Evolutionary conservation across 306 rosid species (phyloP), one percentile per base, ranked within the genome.

Genomic region (Sechiopsis laciniata): DNA sequence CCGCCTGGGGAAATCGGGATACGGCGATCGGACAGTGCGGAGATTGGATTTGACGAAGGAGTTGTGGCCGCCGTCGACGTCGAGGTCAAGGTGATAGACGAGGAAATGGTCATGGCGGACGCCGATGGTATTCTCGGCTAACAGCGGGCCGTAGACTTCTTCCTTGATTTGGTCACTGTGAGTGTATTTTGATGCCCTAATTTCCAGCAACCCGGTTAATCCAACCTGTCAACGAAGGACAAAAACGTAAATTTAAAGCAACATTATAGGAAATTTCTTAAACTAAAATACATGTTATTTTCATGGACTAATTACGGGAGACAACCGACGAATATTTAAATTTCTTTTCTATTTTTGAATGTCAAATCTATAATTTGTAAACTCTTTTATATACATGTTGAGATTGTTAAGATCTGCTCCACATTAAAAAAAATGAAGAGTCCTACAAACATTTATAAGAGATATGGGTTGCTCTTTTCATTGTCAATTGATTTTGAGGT

Each of bases 61-160:
- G 62, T 88, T 90, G 0, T 75, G 68, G 26, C 40, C 78, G 4
- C 88, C 88, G 46, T 83, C 91, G 16, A 88, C 62, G 70, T 88
- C 94, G 3, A 88, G 79, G 55, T 88, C 88, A 9, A 90, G 90
- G 67, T 86, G 80, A 67, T 75, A 88, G 0, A 70, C 79, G 70
- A 82, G 74, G 78, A 19, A 88, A 72, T 90, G 96, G 19, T 90
- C 96, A 26, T 90, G 94, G 83, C 77, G 80, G 2, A 85, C 82
- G 1, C 82, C 94, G 8, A 90, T 61, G 22, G 82, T 83, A 55
- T 86, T 67, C 10, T 73, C 86, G 32, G 91, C 73, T 0, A 90
- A 75, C 65, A 86, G n/a, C 1, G 78, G 59, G 6, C 96, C 96
- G 50, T 78, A 78, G 0, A 76, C 69, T 0, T 88, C 71, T 24